phyloP scores from a whole-genome alignment of 257 asterid genomes.

The Fraxinus cuspidata region DNA sequence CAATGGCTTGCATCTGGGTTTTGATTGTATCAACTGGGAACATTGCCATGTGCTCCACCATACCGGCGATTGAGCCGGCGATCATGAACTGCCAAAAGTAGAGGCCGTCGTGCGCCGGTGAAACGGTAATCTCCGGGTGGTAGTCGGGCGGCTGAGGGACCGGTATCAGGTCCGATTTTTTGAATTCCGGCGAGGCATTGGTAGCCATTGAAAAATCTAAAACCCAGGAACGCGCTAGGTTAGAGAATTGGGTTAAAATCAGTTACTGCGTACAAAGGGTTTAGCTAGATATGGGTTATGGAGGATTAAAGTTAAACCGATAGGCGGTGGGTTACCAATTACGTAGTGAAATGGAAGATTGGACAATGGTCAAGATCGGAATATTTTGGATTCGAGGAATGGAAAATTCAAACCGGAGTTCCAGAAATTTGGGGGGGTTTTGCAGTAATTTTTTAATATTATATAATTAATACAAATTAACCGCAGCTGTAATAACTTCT shows the following conservation, averaged over 20 bases:
- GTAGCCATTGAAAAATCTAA: constrained; percentile 53
- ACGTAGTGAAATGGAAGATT: too few relatives aligned
- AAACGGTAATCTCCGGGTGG: constrained; percentile 33
- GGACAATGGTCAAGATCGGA: too few relatives aligned
- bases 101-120: constrained; percentile 75
- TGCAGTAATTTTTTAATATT: too few relatives aligned
- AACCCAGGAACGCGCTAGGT: constrained; percentile 4
- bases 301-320: too few relatives aligned
- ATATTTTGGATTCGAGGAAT: too few relatives aligned
- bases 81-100: constrained; percentile 89
- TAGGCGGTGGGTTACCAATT: too few relatives aligned
- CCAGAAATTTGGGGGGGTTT: too few relatives aligned
- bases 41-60: constrained; percentile 36
- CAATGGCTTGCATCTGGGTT: constrained; percentile 91
- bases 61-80: constrained; percentile 89
- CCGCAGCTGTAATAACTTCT: too few relatives aligned
- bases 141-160: constrained; percentile 54
- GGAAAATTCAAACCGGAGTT: too few relatives aligned
- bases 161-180: constrained; percentile 61
- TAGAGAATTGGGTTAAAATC: neutral
- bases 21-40: constrained; percentile 92
- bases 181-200: constrained; percentile 69
- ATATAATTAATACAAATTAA: too few relatives aligned
- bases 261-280: neutral
- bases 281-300: too few relatives aligned